Base-by-base conservation (phyloP, 257 asterid species). In the Fraxinus anomala region DNA sequence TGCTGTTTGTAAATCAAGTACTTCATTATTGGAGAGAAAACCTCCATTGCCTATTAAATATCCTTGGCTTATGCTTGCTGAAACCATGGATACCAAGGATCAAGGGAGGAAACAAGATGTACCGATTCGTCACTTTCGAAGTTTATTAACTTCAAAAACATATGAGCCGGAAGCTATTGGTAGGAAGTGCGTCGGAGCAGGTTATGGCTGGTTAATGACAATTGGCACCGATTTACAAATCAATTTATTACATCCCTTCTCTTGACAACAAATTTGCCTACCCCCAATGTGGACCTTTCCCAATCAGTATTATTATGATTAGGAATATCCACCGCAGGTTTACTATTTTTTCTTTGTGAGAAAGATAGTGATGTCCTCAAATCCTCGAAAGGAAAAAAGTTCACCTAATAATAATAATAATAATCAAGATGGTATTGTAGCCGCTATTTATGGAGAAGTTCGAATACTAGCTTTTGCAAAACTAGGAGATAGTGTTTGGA, bases 1-100 rank as follows among this genome's bases (percentile, higher is more conserved):
- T 74, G 70, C 1, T 74, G 77, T 74, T 31, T 74, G 77, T 56
- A 74, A 74, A 74, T 51, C 68, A 74, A 47, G 28, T 31, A 26
- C 36, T 7, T n/a, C 36, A 11, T 8, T 74, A 26, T n/a, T n/a
- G 3, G 30, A 6, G 21, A 44, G 51, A 1, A 67, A 56, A 56
- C 42, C 17, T 33, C 54, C 70, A n/a, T 74, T 74, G 34, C 59
- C n/a, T 39, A 39, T 39, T 39, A 39, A 0, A 9, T 8, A 39
- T 39, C 44, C 44, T 39, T 9, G 13, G 3, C 70, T 56, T 56
- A 54, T 54, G 77, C 34, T 54, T 26, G 70, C 70, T 33, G 77
- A 40, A 51, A 19, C 23, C 44, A n/a, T 4, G 26, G 77, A 73
- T 19, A 63, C 59, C n/a, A 47, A 14, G 8, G 31, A 28, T 28